phyloP scores from a whole-genome alignment of 2,329 filamentous ascomycete genomes.

The Beauveria sp. region DNA sequence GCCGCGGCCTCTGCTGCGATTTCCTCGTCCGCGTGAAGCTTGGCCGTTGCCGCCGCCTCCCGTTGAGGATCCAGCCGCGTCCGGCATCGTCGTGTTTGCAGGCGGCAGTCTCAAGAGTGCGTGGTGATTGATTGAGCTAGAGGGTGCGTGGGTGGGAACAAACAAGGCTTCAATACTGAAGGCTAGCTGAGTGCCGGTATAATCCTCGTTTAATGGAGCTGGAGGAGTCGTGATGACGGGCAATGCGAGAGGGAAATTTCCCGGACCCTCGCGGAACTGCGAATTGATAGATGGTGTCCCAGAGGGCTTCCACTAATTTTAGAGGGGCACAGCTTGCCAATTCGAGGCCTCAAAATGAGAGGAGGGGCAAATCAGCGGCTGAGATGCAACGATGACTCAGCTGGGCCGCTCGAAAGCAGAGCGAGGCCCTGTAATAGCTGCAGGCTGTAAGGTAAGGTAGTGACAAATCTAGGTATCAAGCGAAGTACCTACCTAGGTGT shows the following conservation, averaged over 20 bases:
- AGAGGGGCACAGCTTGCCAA: slow-evolving; percentile 8
- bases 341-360: neutral
- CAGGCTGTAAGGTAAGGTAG: neutral
- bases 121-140: neutral
- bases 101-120: neutral
- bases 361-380: slow-evolving; percentile 8
- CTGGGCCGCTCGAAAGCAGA: neutral
- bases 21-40: slow-evolving; percentile 5
- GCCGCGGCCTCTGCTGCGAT: slow-evolving; percentile 3
- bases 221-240: neutral
- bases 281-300: slow-evolving; percentile 2
- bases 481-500: too few species aligned
- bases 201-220: neutral
- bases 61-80: neutral
- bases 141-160: neutral
- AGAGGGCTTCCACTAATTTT: slow-evolving; percentile 9
- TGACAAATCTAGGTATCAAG: neutral
- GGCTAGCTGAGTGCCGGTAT: neutral
- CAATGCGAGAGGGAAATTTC: neutral
- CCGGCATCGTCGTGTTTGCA: slow-evolving; percentile 4
- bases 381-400: slow-evolving; percentile 6
- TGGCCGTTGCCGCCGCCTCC: slow-evolving; percentile 2
- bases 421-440: neutral
- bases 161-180: neutral
- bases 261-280: neutral